These are phyloP conservation scores for Suillus sp. DNA, from an alignment of 768 basidiomycete genomes.

Conservation along the genomic window DNA sequence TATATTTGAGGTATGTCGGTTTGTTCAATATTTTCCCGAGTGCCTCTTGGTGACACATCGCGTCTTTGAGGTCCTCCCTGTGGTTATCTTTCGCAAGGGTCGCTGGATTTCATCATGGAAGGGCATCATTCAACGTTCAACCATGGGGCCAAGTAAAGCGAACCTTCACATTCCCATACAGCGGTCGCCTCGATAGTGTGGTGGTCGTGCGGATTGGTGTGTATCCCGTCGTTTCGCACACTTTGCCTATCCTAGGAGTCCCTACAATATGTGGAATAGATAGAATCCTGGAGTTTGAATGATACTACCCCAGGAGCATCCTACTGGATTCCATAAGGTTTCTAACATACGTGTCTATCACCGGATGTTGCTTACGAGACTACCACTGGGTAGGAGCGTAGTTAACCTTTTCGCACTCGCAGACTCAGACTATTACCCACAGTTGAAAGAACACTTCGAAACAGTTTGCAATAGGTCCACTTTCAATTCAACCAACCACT, in stretches of 20 bases:
- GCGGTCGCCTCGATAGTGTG: background rate
- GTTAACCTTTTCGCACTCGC: background rate
- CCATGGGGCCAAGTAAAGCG: background rate
- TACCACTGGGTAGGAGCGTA: background rate
- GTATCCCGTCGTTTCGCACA: background rate
- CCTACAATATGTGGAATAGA: background rate
- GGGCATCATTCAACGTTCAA: background rate
- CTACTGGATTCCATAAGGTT: background rate
- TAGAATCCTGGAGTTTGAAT: background rate
- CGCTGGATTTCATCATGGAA: background rate
- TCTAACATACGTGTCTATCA: background rate
- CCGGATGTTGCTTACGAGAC: background rate
- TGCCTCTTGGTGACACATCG: background rate
- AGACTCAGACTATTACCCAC: background rate
- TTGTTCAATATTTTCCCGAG: background rate
- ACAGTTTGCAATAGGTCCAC: background rate
- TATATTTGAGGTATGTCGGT: background rate
- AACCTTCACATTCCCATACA: background rate
- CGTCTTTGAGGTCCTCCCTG: background rate
- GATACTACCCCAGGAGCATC: background rate
- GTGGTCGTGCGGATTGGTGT: background rate
- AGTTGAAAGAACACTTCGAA: background rate
- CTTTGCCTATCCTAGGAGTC: background rate
- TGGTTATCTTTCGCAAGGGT: background rate
- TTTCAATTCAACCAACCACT: background rate